phyloP scores from a whole-genome alignment of 139 green algal species.

The Micromonas commoda region DNA sequence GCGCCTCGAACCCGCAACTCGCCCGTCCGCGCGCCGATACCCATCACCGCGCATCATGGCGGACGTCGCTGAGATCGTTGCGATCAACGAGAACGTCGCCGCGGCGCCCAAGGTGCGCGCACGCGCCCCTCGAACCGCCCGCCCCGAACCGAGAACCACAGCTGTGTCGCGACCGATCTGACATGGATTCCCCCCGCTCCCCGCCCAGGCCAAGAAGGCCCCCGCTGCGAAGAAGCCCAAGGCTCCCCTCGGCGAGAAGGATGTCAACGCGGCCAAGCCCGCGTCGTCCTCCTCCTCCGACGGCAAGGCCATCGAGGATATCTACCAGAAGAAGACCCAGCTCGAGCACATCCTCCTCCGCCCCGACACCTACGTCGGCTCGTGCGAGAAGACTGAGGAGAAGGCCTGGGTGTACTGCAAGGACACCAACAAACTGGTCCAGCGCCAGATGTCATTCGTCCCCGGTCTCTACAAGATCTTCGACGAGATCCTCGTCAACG shows the following conservation, averaged over 20 bases:
- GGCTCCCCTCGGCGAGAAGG: background rate
- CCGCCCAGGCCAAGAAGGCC: background rate
- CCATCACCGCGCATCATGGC: too few species aligned
- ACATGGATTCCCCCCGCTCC: background rate
- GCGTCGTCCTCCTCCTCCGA: background rate
- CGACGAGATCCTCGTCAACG: conserved; percentile 99
- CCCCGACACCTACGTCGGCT: conserved; percentile 97
- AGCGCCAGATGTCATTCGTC: conserved; percentile 61
- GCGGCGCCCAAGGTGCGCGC: background rate
- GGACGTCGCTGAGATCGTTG: background rate
- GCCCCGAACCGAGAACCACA: background rate
- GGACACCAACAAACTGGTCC: conserved; percentile 49
- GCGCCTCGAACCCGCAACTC: too few species aligned
- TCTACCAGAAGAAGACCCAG: conserved; percentile 97
- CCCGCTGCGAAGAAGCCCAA: background rate
- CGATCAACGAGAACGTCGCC: background rate
- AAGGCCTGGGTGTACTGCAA: conserved; percentile 87
- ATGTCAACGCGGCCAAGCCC: background rate
- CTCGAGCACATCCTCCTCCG: conserved; percentile 97
- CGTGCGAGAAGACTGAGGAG: conserved; percentile 77
- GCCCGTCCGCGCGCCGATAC: too few species aligned
- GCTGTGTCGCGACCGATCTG: too few species aligned
- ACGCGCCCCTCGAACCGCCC: too few species aligned
- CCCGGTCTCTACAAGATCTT: conserved; percentile 99
- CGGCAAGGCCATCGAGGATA: conserved; percentile 71